Base-by-base conservation (phyloP, 306 rosid genomes). In the Trifolium pratense region DNA sequence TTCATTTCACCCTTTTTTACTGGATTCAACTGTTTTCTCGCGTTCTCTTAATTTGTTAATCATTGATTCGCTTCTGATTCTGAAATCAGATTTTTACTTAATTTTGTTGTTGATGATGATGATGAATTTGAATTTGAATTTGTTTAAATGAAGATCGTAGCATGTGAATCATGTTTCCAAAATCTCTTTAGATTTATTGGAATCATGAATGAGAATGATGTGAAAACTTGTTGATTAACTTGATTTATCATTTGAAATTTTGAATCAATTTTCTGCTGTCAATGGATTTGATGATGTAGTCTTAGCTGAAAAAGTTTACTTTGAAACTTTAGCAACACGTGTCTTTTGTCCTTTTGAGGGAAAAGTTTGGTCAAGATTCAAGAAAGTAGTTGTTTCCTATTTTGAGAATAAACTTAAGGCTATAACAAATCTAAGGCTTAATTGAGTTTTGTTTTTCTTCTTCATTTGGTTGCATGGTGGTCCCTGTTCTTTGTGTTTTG, bases 151-250 rank as follows among this genome's bases (percentile, higher is more conserved):
- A 55, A 66, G 86, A 82, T 75, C 77, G 29, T 68, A 48, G 75
- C 71, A 25, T 13, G 75, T 60, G 78, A 79, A 48, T 83, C 56
- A 67, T 48, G 78, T 70, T 66, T 76, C 36, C 77, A 11, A 10
- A 17, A 13, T 69, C 43, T 60, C 9, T 21, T 8, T 8, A 5
- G 23, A 9, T 51, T 71, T 65, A 63, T 69, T 40, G 64, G 66
- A 59, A 57, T 80, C 73, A 6, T 6, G 40, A 57, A 60, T 64
- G n/a, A 45, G 20, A 32, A 8, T 12, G 9, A 7, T 20, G 68
- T 20, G 20, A 26, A 32, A 66, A 48, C 17, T 57, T 53, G 61
- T 60, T 46, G 68, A 46, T 77, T 78, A 29, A 59, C 57, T 62
- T 39, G 6, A 45, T 68, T 20, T 67, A 25, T 74, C 23, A 3